Evolutionary conservation across 176 grass and related monocot species (phyloP).

Genomic region (sorghum (Sorghum bicolor)): DNA sequence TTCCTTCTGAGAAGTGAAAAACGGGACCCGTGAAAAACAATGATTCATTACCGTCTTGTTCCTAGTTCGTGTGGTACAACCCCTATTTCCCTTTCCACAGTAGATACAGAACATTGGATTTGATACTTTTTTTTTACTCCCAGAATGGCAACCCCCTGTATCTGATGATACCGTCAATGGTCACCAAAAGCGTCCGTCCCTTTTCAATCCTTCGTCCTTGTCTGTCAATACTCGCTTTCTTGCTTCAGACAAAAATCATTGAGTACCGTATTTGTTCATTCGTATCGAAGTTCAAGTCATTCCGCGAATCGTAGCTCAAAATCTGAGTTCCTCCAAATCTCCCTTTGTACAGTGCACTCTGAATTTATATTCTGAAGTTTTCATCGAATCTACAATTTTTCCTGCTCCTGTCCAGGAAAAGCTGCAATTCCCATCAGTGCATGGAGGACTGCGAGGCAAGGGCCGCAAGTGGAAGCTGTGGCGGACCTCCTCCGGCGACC

Average conservation of each 20-base stretch:
- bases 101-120: neutral
- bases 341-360: neutral
- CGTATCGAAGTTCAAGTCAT: neutral
- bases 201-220: neutral
- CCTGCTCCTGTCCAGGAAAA: slow-evolving; percentile 23
- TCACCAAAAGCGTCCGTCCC: neutral
- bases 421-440: neutral
- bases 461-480: slow-evolving; percentile 86
- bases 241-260: neutral
- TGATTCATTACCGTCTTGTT: neutral
- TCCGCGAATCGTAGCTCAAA: neutral
- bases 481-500: slow-evolving; percentile 67
- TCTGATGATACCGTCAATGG: neutral
- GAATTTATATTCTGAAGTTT: neutral
- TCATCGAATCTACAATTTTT: neutral
- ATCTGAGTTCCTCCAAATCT: neutral
- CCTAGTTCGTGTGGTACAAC: neutral
- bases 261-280: neutral
- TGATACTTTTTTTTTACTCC: neutral
- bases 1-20: neutral
- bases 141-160: neutral
- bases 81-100: neutral
- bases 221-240: neutral
- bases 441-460: slow-evolving; percentile 37
- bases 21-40: no score